Percentiles rank a stretch among this genome's conserved stretches.
phyloP scores from a whole-genome alignment of 2,329 filamentous ascomycete genomes.

The Claviceps sp. region DNA sequence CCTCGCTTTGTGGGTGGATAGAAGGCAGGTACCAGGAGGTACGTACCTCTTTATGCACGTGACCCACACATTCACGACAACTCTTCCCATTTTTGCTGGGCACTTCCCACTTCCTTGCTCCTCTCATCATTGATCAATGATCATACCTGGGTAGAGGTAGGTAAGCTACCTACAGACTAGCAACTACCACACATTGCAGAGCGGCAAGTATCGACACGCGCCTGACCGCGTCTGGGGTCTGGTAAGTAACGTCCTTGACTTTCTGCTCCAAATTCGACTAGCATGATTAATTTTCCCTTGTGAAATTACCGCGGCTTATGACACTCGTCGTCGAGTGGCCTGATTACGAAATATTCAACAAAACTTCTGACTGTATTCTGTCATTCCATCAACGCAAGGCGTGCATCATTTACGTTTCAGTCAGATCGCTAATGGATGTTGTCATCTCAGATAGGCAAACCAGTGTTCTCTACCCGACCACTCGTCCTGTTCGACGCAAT shows the following conservation, averaged over 20 bases:
- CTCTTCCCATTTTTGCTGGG: too few relatives aligned
- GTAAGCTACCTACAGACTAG: too few relatives aligned
- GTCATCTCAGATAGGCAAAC: not conserved
- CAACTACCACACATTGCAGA: not conserved
- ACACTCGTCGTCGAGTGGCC: conserved; percentile 1
- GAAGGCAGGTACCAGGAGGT: too few relatives aligned
- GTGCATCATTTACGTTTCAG: not conserved
- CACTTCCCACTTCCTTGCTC: too few relatives aligned
- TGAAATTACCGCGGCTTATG: conserved; percentile 6
- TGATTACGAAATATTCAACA: conserved; percentile 3
- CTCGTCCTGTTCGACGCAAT: not conserved
- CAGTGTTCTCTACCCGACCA: not conserved
- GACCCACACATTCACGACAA: too few relatives aligned
- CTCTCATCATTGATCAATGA: too few relatives aligned
- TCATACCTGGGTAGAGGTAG: too few relatives aligned
- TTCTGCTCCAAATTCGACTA: not conserved
- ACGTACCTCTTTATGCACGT: too few relatives aligned
- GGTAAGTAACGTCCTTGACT: not conserved
- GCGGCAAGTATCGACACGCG: not conserved
- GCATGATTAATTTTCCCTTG: conserved; percentile 5
- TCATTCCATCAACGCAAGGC: not conserved
- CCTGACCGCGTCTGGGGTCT: not conserved
- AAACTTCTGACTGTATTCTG: not conserved
- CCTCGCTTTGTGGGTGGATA: too few relatives aligned
- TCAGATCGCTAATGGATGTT: not conserved